Percentiles rank a stretch among this genome's conserved stretches.
Evolutionary conservation across 2,329 filamentous ascomycete species (phyloP).

Genomic region (Claviceps cyperi): DNA sequence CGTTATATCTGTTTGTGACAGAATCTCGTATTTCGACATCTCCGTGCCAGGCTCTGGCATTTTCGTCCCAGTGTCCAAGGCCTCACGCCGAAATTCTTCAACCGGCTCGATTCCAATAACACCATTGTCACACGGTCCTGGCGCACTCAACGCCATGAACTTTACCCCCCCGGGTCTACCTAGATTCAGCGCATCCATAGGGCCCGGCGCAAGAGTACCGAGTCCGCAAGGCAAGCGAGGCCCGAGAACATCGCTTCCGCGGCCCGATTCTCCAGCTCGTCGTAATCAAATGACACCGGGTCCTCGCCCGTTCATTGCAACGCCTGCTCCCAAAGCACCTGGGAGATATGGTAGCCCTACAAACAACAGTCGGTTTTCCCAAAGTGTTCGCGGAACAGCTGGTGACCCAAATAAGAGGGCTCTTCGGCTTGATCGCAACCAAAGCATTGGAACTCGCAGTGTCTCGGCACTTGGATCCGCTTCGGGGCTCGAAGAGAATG

Average conservation of each 20-base stretch:
- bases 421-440: conserved; percentile 32
- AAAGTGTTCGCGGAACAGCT: conserved; percentile 46
- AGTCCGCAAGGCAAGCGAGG: conserved; percentile 56
- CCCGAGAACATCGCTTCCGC: conserved; percentile 62
- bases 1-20: conserved; percentile 15
- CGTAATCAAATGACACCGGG: conserved; percentile 49
- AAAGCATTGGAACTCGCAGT: conserved; percentile 41
- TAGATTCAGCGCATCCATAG: conserved; percentile 82
- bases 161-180: conserved; percentile 50
- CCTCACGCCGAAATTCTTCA: conserved; percentile 48
- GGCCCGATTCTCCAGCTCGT: conserved; percentile 74
- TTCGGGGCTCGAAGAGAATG: conserved; percentile 42
- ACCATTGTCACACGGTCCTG: conserved; percentile 49
- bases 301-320: conserved; percentile 39
- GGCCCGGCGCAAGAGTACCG: conserved; percentile 50
- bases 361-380: conserved; percentile 38
- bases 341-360: conserved; percentile 28
- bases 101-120: conserved; percentile 46
- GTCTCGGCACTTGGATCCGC: conserved; percentile 41
- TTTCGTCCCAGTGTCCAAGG: conserved; percentile 78
- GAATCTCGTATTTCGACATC: conserved; percentile 69
- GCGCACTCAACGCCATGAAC: conserved; percentile 42
- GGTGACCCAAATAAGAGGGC: conserved; percentile 46
- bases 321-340: conserved; percentile 20
- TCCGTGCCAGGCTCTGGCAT: conserved; percentile 71